A percentile compares a stretch with the other conserved stretches of the same genome.
Evolutionary conservation across 495 filamentous ascomycete genomes (phyloP).

Genomic region (Penicillium canariense): DNA sequence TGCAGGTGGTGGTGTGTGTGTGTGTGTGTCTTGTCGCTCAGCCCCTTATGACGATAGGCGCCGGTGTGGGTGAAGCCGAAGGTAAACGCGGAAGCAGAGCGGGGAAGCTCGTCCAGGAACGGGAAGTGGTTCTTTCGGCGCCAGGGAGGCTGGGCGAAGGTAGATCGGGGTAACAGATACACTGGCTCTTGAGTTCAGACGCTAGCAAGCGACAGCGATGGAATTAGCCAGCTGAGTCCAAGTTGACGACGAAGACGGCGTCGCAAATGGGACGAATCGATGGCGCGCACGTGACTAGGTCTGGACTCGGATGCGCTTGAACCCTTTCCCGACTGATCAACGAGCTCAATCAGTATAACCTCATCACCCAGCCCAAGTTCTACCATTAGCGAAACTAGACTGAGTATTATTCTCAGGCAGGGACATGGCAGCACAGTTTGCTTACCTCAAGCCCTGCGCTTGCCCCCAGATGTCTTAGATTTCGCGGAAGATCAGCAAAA

Average conservation of each 20-base stretch:
- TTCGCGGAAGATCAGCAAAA: slow-evolving; percentile 8
- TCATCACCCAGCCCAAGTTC: neutral
- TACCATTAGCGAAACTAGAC: neutral
- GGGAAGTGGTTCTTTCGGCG: neutral
- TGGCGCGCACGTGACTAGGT: slow-evolving; percentile 27
- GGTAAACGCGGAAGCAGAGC: slow-evolving; percentile 25
- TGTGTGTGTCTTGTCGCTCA: neutral
- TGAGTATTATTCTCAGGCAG: too few relatives aligned
- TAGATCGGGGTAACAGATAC: neutral
- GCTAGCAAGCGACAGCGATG: neutral
- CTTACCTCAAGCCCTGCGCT: neutral
- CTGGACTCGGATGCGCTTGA: slow-evolving; percentile 18
- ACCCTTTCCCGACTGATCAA: neutral
- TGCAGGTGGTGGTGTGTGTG: neutral
- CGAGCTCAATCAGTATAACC: neutral
- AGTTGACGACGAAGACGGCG: slow-evolving; percentile 6
- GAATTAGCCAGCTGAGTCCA: neutral
- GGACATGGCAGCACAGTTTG: too few relatives aligned
- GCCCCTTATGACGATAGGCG: slow-evolving; percentile 14
- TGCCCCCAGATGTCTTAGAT: slow-evolving; percentile 9
- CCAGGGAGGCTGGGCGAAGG: neutral
- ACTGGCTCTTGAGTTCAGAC: neutral
- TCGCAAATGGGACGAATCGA: slow-evolving; percentile 15
- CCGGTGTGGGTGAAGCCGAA: slow-evolving; percentile 7
- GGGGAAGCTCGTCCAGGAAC: slow-evolving; percentile 19